These are phyloP conservation scores for Kentomonas sorsogonicus DNA, from an alignment of 208 protist species.

Conservation along the genomic window DNA sequence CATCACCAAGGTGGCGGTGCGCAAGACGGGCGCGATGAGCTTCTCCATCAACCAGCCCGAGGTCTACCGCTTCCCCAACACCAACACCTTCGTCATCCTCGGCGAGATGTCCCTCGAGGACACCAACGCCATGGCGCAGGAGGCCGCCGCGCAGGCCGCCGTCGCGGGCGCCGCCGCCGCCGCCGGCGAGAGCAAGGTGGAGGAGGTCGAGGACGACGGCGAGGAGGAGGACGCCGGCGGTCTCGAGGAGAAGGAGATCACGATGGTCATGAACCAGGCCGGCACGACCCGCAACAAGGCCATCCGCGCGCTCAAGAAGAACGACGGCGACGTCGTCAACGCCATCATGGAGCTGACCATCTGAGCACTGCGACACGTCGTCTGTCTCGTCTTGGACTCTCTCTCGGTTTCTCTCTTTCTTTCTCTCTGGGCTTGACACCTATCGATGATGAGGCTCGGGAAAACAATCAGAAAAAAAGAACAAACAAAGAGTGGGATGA, in stretches of 20 bases:
- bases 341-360: conserved; percentile 84
- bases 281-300: conserved; percentile 68
- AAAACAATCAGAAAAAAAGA: conserved; percentile 2
- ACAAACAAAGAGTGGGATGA: background rate
- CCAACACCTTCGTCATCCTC: conserved; percentile 97
- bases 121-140: conserved; percentile 42
- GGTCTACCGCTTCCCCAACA: conserved; percentile 93
- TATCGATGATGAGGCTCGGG: no score
- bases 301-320: conserved; percentile 79
- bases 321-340: conserved; percentile 86
- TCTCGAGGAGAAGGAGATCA: conserved; percentile 82
- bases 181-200: conserved; percentile 18
- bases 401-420: conserved; percentile 2
- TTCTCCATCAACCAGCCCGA: conserved; percentile 94
- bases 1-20: conserved; percentile 92
- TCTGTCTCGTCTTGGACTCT: conserved; percentile 8
- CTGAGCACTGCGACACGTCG: conserved; percentile 29
- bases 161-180: conserved; percentile 35
- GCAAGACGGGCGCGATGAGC: conserved; percentile 84
- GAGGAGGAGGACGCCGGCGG: conserved; percentile 56
- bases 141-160: conserved; percentile 62
- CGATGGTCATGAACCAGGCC: conserved; percentile 74
- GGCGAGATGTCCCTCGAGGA: conserved; percentile 96
- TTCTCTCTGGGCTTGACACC: background rate
- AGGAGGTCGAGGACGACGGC: conserved; percentile 36